These are phyloP conservation scores for Colletotrichum brevisporum DNA, from an alignment of 2,329 filamentous ascomycete species.

Conservation along the genomic window DNA sequence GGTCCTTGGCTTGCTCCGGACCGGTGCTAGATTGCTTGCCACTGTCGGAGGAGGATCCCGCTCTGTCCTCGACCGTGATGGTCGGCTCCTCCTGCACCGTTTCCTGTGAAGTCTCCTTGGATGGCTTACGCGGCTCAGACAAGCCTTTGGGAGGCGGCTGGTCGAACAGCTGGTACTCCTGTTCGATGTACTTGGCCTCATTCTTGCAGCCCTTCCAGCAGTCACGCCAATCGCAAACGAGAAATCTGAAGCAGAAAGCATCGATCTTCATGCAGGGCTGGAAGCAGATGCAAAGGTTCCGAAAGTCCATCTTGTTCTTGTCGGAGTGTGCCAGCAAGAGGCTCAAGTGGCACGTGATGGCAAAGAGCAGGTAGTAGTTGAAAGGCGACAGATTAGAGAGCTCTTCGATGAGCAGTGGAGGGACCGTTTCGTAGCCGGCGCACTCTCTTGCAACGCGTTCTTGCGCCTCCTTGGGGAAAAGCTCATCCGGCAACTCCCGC, in stretches of 20 bases:
- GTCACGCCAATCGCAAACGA: slow-evolving; percentile 95
- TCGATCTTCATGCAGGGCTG: slow-evolving; percentile 98
- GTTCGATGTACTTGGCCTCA: slow-evolving; percentile 83
- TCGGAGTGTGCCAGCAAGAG: slow-evolving; percentile 91
- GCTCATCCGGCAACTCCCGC: slow-evolving; percentile 91
- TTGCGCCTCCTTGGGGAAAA: slow-evolving; percentile 89
- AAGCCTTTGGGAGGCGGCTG: slow-evolving; percentile 68
- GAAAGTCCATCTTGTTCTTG: slow-evolving; percentile 98
- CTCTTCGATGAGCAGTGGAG: slow-evolving; percentile 89
- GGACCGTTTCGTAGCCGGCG: slow-evolving; percentile 82
- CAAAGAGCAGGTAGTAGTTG: slow-evolving; percentile 98
- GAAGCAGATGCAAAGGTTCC: slow-evolving; percentile 96
- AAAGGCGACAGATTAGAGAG: slow-evolving; percentile 95
- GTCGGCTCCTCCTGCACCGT: slow-evolving; percentile 41
- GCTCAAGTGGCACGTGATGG: slow-evolving; percentile 96
- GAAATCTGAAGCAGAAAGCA: slow-evolving; percentile 92
- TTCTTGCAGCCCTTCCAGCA: slow-evolving; percentile 98
- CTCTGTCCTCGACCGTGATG: slow-evolving; percentile 46
- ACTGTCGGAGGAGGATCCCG: slow-evolving; percentile 74
- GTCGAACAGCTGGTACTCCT: slow-evolving; percentile 75
- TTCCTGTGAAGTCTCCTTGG: slow-evolving; percentile 35
- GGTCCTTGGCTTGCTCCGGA: slow-evolving; percentile 48
- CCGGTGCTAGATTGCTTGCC: slow-evolving; percentile 64
- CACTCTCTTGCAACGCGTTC: slow-evolving; percentile 85
- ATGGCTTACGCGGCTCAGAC: slow-evolving; percentile 48